Conservation (phyloP, 108 stramenopile genomes). For the Nitzschia sp. region DNA sequence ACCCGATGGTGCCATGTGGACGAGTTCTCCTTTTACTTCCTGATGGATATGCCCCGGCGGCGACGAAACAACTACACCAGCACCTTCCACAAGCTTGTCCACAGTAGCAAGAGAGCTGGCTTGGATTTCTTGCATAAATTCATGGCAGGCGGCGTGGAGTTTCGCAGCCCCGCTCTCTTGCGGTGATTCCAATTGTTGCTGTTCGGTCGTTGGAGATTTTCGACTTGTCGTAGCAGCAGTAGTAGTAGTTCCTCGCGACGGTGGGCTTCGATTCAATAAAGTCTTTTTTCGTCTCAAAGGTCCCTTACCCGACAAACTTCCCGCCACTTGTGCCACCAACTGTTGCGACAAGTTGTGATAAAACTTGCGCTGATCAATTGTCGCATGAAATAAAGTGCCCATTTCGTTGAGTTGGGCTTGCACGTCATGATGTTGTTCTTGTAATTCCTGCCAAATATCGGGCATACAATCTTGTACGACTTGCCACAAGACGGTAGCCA, state of each 20-base stretch:
- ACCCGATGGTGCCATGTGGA: slow-evolving; percentile 33
- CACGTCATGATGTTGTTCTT: slow-evolving; percentile 4
- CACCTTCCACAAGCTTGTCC: slow-evolving; percentile 39
- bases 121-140: slow-evolving; percentile 34
- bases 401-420: slow-evolving; percentile 5
- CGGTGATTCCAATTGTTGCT: background rate
- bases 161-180: slow-evolving; percentile 24
- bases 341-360: slow-evolving; percentile 38
- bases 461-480: slow-evolving; percentile 52
- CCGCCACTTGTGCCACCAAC: slow-evolving; percentile 36
- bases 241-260: no score
- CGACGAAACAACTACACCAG: slow-evolving; percentile 37
- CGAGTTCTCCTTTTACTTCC: slow-evolving; percentile 47
- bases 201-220: background rate
- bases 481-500: slow-evolving; percentile 50
- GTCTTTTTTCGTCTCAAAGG: background rate
- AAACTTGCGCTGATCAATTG: slow-evolving; percentile 50
- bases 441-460: slow-evolving; percentile 42
- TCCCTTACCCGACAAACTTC: slow-evolving; percentile 51
- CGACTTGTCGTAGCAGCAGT: background rate
- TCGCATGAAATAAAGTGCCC: slow-evolving; percentile 30
- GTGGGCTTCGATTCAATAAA: no score
- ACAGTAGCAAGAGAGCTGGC: slow-evolving; percentile 42
- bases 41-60: slow-evolving; percentile 3
- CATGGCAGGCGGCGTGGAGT: slow-evolving; percentile 43